phyloP scores from a whole-genome alignment of 2,329 filamentous ascomycete genomes.

The Fusarium transvaalense region DNA sequence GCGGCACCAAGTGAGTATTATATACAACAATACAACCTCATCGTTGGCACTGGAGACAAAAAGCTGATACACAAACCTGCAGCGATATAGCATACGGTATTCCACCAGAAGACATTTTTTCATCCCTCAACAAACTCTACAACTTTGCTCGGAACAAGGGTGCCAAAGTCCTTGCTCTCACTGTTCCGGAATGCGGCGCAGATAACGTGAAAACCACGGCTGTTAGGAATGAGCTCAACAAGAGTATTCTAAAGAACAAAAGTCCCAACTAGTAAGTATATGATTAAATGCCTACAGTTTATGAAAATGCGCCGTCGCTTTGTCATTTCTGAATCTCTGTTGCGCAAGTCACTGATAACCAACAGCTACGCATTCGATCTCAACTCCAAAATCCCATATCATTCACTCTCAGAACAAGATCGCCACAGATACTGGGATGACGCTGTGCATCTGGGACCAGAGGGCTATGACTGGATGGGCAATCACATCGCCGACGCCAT shows the following conservation, averaged over 20 bases:
- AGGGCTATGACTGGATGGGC: constrained; percentile 74
- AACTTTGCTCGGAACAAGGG: constrained; percentile 61
- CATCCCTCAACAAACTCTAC: constrained; percentile 64
- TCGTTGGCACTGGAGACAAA: background rate
- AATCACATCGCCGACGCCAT: constrained; percentile 66
- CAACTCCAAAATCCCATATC: constrained; percentile 65
- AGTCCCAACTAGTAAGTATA: constrained; percentile 65
- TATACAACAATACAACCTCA: background rate
- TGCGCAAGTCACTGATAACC: background rate
- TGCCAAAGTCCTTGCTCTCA: constrained; percentile 71
- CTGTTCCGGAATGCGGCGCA: constrained; percentile 66
- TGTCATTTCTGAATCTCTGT: background rate
- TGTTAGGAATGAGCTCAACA: constrained; percentile 63
- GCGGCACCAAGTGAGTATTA: constrained; percentile 69
- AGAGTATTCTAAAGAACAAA: constrained; percentile 63
- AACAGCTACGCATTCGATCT: constrained; percentile 70
- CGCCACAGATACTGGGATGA: constrained; percentile 70
- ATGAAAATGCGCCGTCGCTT: too few species aligned
- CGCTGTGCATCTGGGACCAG: constrained; percentile 67
- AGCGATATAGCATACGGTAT: constrained; percentile 64
- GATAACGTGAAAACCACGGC: constrained; percentile 48
- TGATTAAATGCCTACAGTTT: too few species aligned
- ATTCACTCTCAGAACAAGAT: constrained; percentile 60
- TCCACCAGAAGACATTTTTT: constrained; percentile 59
- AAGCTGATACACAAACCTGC: background rate